These are phyloP conservation scores for Nemophila menziesii DNA, from an alignment of 257 asterid genomes.

Conservation along the genomic window DNA sequence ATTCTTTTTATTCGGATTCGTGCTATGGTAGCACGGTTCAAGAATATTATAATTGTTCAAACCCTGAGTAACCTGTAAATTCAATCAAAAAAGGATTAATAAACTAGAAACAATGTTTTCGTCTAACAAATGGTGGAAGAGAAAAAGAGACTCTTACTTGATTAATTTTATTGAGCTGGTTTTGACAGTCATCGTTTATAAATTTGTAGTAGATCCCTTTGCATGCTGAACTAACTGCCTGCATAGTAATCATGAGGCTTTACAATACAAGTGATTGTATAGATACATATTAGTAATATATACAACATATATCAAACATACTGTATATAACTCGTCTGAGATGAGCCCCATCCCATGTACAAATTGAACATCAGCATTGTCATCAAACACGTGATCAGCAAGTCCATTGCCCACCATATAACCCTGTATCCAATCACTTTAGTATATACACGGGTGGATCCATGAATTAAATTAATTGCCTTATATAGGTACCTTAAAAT, in stretches of 20 bases:
- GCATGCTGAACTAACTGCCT: slow-evolving; percentile 54
- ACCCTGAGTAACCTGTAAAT: slow-evolving; percentile 46
- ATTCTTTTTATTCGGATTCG: slow-evolving; percentile 21
- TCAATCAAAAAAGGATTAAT: background rate
- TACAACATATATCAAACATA: slow-evolving; percentile 9
- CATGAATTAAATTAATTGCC: background rate
- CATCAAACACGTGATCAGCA: slow-evolving; percentile 59
- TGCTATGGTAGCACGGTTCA: slow-evolving; percentile 77
- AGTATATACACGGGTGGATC: no score
- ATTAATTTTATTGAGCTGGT: slow-evolving; percentile 41
- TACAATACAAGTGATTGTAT: background rate
- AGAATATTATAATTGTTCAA: slow-evolving; percentile 71
- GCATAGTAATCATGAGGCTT: slow-evolving; percentile 12
- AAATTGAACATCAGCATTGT: slow-evolving; percentile 86
- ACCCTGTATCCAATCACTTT: slow-evolving; percentile 47
- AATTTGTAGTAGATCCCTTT: slow-evolving; percentile 54
- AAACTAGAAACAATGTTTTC: no score
- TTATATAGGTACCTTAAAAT: slow-evolving; percentile 52
- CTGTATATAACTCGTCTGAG: slow-evolving; percentile 69
- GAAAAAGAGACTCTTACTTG: slow-evolving; percentile 33
- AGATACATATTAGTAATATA: background rate
- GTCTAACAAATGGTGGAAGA: no score
- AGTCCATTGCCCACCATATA: slow-evolving; percentile 98
- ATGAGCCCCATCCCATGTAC: slow-evolving; percentile 96
- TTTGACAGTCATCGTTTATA: slow-evolving; percentile 31